Evolutionary conservation across 208 protist species (phyloP), one percentile per base, ranked within the genome.

Genomic region (Sergeia podlipaevii): DNA sequence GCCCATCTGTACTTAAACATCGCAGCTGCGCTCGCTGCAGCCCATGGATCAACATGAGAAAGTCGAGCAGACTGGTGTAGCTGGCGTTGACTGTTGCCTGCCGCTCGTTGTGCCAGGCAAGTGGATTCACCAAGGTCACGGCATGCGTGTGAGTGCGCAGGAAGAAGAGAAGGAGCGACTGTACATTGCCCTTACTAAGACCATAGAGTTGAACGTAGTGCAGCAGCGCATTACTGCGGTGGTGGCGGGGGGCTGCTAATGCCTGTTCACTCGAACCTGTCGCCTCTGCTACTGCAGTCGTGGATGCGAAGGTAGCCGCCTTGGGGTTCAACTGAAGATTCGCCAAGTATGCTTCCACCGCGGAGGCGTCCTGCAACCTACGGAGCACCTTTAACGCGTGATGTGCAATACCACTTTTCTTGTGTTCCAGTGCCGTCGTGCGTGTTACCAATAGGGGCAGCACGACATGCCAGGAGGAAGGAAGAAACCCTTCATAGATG

Each of bases 131-230:
- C 44, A 68, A 68, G 0, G n/a, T 42, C 4, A 68, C 21, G 5
- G 60, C 38, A 4, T 45, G 42, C 1, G 39, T 26, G 39, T 70
- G 44, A 1, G 60, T 54, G 2, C 60, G 64, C 1, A 81, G 49
- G 23, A 66, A 64, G 41, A 81, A 81, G n/a, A 62, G 45, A 2
- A 81, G 37, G 28, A 70, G 50, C 34, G 37, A 17, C 30, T 71
- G 38, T 39, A 59, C 18, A 43, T 74, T 66, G 5, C 23, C 26
- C 15, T 57, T 57, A 1, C 37, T 26, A 5, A 57, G n/a, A n/a
- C n/a, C n/a, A 46, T 17, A 28, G 20, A 7, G 4, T 26, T 11
- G 7, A 4, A 1, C 50, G 50, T n/a, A 45, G 29, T n/a, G 13
- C 34, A 38, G 28, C 37, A 53, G 47, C 1, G n/a, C 10, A 38